Base-by-base conservation (phyloP, 768 basidiomycete species). In the Lyophyllum shimeji region DNA sequence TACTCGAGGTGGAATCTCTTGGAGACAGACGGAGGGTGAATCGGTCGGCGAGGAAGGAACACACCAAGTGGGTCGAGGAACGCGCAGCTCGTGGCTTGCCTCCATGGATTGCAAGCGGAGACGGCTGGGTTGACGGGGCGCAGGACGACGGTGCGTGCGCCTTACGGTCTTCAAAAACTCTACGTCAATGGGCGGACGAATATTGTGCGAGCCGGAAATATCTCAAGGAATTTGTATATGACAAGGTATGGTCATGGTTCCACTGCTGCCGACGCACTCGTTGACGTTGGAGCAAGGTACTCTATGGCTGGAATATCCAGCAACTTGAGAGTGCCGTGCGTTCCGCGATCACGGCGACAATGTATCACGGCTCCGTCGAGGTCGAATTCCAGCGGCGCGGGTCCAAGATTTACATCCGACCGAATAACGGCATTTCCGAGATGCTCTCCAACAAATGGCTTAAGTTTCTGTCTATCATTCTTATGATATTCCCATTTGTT, bases 131-230 rank as follows among this genome's bases (percentile, higher is more conserved):
- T 17, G 62, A 67, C 12, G 65, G 56, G 44, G 49, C 37, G 18
- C 55, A 39, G 11, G 52, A 58, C 46, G 56, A 56, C 43, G 61
- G 55, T 13, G 40, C 37, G 2, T 45, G 53, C 13, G 55, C 52
- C 7, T 67, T 86, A 43, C 76, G 72, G 53, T 86, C 85, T 2
- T 83, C 83, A 15, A 82, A 81, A 71, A 79, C 85, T 0, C 65
- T 92, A 42, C 75, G 88, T 29, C 78, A 87, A 56, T 94, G 92
- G 92, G 90, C 90, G 7, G 89, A 93, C 60, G 85, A 88, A 53
- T 93, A 91, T 63, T 92, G 90, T 55, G 76, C 80, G 23, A 88
- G 86, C 63, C 74, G 68, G 7, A 92, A 87, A 62, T 68, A 78
- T 15, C 73, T 93, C 58, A 93, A 93, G 67, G 90, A 93, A 69